Conservation (phyloP, 768 basidiomycete genomes). For the Rhizopogon vesiculosus region DNA sequence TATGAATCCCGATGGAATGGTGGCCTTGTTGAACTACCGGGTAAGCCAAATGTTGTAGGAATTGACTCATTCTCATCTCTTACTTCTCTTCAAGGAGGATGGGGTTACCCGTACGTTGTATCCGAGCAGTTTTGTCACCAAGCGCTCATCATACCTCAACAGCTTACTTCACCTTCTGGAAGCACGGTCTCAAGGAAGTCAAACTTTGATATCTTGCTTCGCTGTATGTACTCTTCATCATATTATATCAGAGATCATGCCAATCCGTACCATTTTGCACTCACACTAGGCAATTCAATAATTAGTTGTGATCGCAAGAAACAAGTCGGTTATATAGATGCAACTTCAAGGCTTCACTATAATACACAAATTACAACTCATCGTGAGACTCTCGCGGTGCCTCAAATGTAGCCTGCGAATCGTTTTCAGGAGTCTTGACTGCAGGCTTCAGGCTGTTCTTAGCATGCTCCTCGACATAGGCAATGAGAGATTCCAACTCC, state of each 20-base stretch:
- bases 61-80: conserved; percentile 1
- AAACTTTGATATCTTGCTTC: conserved; percentile 49
- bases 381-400: conserved; percentile 21
- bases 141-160: conserved; percentile 8
- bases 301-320: neutral
- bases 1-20: conserved; percentile 90
- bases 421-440: conserved; percentile 17
- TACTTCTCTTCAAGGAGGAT: conserved; percentile 48
- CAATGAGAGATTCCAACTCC: conserved; percentile 77
- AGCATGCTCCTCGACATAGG: conserved; percentile 78
- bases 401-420: conserved; percentile 20
- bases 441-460: conserved; percentile 62
- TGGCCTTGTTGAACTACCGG: conserved; percentile 93
- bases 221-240: neutral
- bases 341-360: neutral
- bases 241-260: conserved; percentile 1
- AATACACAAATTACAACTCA: conserved; percentile 20
- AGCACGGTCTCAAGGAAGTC: conserved; percentile 81
- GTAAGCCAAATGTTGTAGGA: conserved; percentile 32
- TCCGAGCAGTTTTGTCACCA: neutral
- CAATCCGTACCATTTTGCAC: neutral
- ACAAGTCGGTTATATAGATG: neutral
- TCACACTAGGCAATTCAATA: neutral
- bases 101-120: conserved; percentile 69
- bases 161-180: conserved; percentile 97